Evolutionary conservation across 345 rosid species (phyloP), one percentile per base, ranked within the genome.

Genomic region (Angophora floribunda): DNA sequence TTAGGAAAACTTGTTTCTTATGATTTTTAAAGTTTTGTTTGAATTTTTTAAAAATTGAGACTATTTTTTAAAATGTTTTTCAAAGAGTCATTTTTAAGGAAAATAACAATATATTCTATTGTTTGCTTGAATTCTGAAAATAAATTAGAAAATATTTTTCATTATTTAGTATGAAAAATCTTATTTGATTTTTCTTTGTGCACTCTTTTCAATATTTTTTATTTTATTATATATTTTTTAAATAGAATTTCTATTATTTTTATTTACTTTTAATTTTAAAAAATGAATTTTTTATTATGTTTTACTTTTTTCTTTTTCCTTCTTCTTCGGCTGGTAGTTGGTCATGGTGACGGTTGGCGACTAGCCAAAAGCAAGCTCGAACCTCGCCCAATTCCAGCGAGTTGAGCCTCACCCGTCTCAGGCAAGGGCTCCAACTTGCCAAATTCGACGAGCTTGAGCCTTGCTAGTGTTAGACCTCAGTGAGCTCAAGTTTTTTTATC

Each of bases 321-420:
- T 55, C 61, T 55, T 55, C 12, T 53, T 53, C 19, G 61, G 22
- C 22, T 22, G 26, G 61, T 55, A 21, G 5, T 28, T 55, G 22
- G 26, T 7, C 12, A 55, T 28, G 22, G 9, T 12, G 22, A 22
- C 22, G 11, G 6, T 0, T 7, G 22, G 28, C 12, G 1, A 55
- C 9, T 55, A 1, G 61, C 28, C 28, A 55, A 26, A 55, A 55
- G 61, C 0, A 10, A 55, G 61, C 61, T 55, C 22, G 5, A 55
- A 26, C 61, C 61, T 55, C 61, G 4, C 28, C 61, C 28, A 55
- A 55, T 8, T 55, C 0, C 0, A 0, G 9, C 0, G 61, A 55
- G 61, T 0, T 5, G 5, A 55, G 61, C 61, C 9, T 7, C 21
- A 28, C 61, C 22, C 0, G 12, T 28, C 28, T 55, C 59, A 8